These are phyloP conservation scores for Calonectria crousiana DNA, from an alignment of 2,329 filamentous ascomycete species.

Conservation along the genomic window DNA sequence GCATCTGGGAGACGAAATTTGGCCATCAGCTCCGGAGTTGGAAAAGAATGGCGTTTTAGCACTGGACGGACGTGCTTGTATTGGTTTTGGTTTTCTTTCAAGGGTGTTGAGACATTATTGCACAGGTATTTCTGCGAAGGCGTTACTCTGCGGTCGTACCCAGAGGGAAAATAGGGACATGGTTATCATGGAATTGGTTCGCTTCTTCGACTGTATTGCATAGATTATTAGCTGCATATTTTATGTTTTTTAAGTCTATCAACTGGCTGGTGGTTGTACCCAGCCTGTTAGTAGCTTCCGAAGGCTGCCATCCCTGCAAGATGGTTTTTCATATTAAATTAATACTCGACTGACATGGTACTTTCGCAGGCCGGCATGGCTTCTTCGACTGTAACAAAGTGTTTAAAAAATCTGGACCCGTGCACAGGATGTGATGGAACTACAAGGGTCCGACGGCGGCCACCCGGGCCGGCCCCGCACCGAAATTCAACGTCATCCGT, in stretches of 20 bases:
- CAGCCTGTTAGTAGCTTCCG: background rate
- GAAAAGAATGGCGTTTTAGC: conserved; percentile 31
- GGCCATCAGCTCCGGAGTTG: conserved; percentile 37
- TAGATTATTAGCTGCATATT: conserved; percentile 27
- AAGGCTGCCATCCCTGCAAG: background rate
- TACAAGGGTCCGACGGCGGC: background rate
- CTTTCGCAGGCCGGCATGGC: background rate
- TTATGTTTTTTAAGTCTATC: conserved; percentile 29
- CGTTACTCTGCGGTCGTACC: conserved; percentile 24
- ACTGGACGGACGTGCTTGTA: conserved; percentile 31
- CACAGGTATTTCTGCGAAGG: conserved; percentile 26
- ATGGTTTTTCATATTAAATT: background rate
- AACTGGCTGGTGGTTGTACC: background rate
- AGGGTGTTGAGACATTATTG: conserved; percentile 12
- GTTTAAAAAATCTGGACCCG: background rate
- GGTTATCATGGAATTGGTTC: conserved; percentile 3
- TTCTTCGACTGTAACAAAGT: background rate
- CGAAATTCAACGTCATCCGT: conserved; percentile 11
- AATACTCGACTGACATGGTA: background rate
- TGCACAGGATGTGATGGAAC: background rate
- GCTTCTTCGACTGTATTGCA: conserved; percentile 27
- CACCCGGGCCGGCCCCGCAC: conserved; percentile 16
- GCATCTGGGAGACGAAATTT: conserved; percentile 2
- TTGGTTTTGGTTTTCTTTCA: conserved; percentile 21
- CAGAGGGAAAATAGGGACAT: conserved; percentile 18